Conservation (phyloP, 768 basidiomycete genomes). For the Lyophyllum semitale region DNA sequence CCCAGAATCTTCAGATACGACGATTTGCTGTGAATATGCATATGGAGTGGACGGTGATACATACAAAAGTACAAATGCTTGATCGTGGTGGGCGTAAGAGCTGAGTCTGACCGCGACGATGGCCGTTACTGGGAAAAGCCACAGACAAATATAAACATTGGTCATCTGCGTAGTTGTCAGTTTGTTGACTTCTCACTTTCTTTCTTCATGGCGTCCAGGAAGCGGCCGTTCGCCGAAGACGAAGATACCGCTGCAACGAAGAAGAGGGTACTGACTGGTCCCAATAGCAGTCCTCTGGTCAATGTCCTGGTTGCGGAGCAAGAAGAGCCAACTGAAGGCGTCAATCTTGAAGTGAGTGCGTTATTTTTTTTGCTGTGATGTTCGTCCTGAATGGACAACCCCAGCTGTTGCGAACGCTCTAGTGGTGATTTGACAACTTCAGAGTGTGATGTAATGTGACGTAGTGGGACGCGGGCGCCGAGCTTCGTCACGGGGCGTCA, state of each 20-base stretch:
- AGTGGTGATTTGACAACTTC: too few species aligned
- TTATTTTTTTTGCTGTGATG: conserved; percentile 13
- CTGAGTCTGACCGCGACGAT: too few species aligned
- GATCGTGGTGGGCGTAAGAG: too few species aligned
- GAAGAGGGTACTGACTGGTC: conserved; percentile 54
- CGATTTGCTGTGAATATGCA: neutral
- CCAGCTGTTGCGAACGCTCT: conserved; percentile 82
- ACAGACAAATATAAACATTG: conserved; percentile 32
- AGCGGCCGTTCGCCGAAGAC: conserved; percentile 57
- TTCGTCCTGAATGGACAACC: conserved; percentile 17
- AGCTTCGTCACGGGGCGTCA: too few species aligned
- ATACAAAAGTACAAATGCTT: too few species aligned
- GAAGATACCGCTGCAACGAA: conserved; percentile 49
- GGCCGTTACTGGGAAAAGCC: too few species aligned
- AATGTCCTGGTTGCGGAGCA: conserved; percentile 48
- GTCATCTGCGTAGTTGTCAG: conserved; percentile 43
- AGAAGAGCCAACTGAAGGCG: conserved; percentile 51
- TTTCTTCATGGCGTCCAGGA: conserved; percentile 46
- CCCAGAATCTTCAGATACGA: neutral
- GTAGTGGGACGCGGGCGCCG: too few species aligned
- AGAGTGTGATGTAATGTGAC: too few species aligned
- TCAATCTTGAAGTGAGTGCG: conserved; percentile 63
- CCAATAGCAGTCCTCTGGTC: conserved; percentile 53
- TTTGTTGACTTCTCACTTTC: conserved; percentile 15
- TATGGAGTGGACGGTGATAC: neutral